Conservation (phyloP, 192 early-diverging fungal genomes). For the Piromyces finnis region DNA sequence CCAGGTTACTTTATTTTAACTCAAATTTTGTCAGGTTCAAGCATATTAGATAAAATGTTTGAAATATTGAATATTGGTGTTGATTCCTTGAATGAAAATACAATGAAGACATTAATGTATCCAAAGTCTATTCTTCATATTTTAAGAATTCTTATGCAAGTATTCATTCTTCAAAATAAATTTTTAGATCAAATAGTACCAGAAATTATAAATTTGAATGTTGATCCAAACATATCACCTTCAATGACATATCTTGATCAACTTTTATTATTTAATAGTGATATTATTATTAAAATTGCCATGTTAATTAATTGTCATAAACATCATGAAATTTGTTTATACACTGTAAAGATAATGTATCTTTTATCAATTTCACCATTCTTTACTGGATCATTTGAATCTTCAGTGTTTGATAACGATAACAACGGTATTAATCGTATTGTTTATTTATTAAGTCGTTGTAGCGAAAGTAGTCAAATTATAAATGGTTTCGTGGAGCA, state of each 20-base stretch:
- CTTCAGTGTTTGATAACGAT: constrained; percentile 15
- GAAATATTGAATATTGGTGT: constrained; percentile 41
- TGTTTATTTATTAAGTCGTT: constrained; percentile 45
- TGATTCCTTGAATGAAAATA: constrained; percentile 28
- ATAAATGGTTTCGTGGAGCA: constrained; percentile 57
- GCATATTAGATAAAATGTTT: constrained; percentile 50
- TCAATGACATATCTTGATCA: constrained; percentile 59
- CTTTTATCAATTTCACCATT: constrained; percentile 51
- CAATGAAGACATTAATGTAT: constrained; percentile 2
- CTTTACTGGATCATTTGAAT: constrained; percentile 17
- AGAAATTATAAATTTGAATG: constrained; percentile 18
- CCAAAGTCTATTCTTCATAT: constrained; percentile 17
- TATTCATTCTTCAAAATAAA: constrained; percentile 53
- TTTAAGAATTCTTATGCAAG: constrained; percentile 42
- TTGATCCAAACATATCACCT: constrained; percentile 18
- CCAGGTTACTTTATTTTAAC: constrained; percentile 74
- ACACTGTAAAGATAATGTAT: constrained; percentile 48
- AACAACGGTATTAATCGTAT: constrained; percentile 45
- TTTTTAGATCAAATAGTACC: constrained; percentile 51
- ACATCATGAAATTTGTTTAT: constrained; percentile 52
- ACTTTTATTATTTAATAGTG: constrained; percentile 48
- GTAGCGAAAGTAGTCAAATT: constrained; percentile 46
- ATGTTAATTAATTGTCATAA: constrained; percentile 45
- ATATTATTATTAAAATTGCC: constrained; percentile 54
- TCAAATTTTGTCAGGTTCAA: constrained; percentile 56